Base-by-base conservation (phyloP, 2,329 filamentous ascomycete species). In the Amauroascus verrucosus region DNA sequence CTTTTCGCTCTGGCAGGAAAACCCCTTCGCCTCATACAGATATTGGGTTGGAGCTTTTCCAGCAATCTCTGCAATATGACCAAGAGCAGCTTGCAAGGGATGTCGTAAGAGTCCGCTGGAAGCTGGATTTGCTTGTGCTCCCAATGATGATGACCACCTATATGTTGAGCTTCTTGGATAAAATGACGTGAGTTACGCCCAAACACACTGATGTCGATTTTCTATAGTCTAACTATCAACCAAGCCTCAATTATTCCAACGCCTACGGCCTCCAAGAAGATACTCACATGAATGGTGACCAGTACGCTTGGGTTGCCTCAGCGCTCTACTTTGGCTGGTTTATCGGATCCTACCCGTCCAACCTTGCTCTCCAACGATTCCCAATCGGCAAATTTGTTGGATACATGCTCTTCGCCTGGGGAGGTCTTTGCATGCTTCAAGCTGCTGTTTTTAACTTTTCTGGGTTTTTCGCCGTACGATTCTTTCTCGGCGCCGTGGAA, bases 251-350 rank as follows among this genome's bases (percentile, higher is more conserved):
- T 1, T 84, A 83, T 58, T 81, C 82, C 0, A 81, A 81, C 20
- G 80, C 85, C 48, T 84, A 84, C 55, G 80, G 80, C 1, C 77
- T 85, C 56, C 71, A 74, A 24, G 74, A 81, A 1, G 80, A 82
- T 56, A 70, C 84, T 8, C 58, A 75, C 14, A 70, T 84, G 1
- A 69, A 73, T n/a, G 79, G 79, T 1, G 73, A 75, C 0, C 70
- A 83, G 56, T 84, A 84, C 60, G 78, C 70, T 55, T 81, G 77
- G 74, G 66, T 80, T 0, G 74, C 69, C 28, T 74, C 70, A 54
- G 72, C 79, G 9, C 81, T 80, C 63, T 79, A 80, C 56, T 75
- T 80, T 57, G 77, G 76, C 0, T 80, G 75, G 56, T 60, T 81
- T n/a, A 72, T 69, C 13, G 79, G 75, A 75, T 75, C 74, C 0